Evolutionary conservation across 306 rosid genomes (phyloP), one percentile per base, ranked within the genome.

Genomic region (Cicer judaicum): DNA sequence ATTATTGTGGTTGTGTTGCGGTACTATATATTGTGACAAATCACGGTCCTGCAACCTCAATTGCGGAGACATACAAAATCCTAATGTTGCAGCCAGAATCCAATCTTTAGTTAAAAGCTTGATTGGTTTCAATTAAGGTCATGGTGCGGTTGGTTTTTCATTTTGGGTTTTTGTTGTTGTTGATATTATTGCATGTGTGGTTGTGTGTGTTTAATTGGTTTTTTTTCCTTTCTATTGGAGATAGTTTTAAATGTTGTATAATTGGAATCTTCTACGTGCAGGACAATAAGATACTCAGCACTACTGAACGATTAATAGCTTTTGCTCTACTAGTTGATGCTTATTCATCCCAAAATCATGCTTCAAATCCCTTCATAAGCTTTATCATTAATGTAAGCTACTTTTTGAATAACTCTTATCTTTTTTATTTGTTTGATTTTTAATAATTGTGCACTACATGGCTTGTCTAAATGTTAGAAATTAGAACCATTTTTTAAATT

Each of bases 281-380:
- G 85, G 85, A 77, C 79, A 77, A 71, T 7, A 81, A 82, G 82
- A 54, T 77, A 14, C 79, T 82, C 50, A 77, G 2, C 62, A 56
- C 82, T 36, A 42, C 88, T 34, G 92, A 93, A 59, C 88, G 97
- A 10, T 78, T 93, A 81, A 78, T 88, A 68, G 97, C 87, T 10
- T 93, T 91, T 81, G 63, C 93, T 60, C 57, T 93, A 60, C 87
- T 93, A 60, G 87, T 89, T 36, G 97, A 85, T 60, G 77, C 98
- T 15, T 91, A 89, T 82, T 86, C 98, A 47, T 85, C 98, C 10
- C 92, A 90, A 83, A 85, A 80, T 18, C 70, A 85, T 70, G 82
- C 97, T 64, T 78, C 87, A 3, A 90, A 95, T 78, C 99, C 99
- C 8, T 95, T 95, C 86, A 67, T 90, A 65, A 73, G 70, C 81